Base-by-base conservation (phyloP, 2,329 filamentous ascomycete species). In the Phoma herbarum region DNA sequence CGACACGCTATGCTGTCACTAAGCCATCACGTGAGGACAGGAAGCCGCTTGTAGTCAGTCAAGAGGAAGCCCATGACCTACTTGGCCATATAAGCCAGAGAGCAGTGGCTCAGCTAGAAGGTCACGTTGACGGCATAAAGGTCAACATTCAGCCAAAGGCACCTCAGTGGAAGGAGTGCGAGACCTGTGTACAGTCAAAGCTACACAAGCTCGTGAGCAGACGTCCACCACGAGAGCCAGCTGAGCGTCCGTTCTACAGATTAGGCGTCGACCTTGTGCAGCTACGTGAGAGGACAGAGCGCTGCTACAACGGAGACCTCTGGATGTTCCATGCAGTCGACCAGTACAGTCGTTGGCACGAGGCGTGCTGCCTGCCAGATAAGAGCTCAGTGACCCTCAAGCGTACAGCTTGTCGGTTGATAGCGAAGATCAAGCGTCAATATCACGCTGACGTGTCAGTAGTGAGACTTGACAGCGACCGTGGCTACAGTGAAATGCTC, bases 341-440 rank as follows among this genome's bases (percentile, higher is more conserved):
- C 35, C n/a, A 50, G 45, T 51, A 37, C 45, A 52, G n/a, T 9
- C 37, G 47, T 16, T 60, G 57, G 57, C 51, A 60, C 35, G 46
- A 60, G 41, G 45, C 29, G 2, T 20, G 45, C 29, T 48, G 45
- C 47, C 39, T 50, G 8, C 46, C 9, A 42, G 39, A 42, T 14
- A 42, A 42, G 20, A 23, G 18, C 39, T 42, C 39, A 23, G 42
- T 11, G 29, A 52, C 52, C 20, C 52, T 60, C n/a, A 56, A 52
- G 39, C 57, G 25, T 31, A 31, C 39, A 43, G 41, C 55, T 20
- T 11, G 16, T 20, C 22, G 41, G 10, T 22, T 59, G 22, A 29
- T 59, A 10, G 33, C 37, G 22, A 55, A 52, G 43, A 60, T 60
- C 39, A 33, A 52, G 18, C 57, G 57, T 37, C 47, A 56, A 28